Base-by-base conservation (phyloP, 148 eudicot genomes). In the Fagopyrum tataricum region DNA sequence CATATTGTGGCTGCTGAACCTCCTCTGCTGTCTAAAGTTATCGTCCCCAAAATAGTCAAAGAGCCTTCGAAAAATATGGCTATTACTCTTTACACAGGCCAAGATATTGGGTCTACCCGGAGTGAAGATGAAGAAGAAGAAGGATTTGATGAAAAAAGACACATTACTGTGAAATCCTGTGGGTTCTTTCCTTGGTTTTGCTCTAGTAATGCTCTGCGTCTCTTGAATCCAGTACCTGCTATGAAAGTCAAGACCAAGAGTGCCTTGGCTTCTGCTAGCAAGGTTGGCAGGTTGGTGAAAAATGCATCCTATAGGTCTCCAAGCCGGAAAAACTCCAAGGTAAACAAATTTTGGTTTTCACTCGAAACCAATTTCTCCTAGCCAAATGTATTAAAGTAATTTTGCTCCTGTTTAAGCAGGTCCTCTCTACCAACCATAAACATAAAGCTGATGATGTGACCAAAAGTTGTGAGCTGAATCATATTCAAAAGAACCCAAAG, bases 101-200 rank as follows among this genome's bases (percentile, higher is more conserved):
- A 81, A 72, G 82, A 80, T 78, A 75, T 77, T 47, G 85, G 85
- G 48, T 75, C 81, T 24, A 76, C 13, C 24, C 79, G 77, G 48
- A 79, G n/a, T 44, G 85, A 82, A 76, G 84, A 85, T 78, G 90
- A 90, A 59, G 90, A 83, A 6, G 93, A 79, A 43, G 82, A 73
- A 42, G 81, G 75, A 56, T 74, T n/a, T 53, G 80, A 75, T 70
- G 72, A 73, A 11, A 78, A 61, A 44, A 77, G 80, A 5, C 82
- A 83, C 43, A 23, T 84, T 24, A 75, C 87, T 4, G 75, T 86
- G 21, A 91, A 89, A 80, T 77, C 79, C 53, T 85, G 88, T 74
- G 90, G 91, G 9, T 84, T 95, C 43, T 86, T 95, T 74, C 94
- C 98, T 69, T 84, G 91, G 79, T 85, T 91, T 74, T 90, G 93